Conservation (phyloP, 306 rosid genomes). For the Acacia confusa region DNA sequence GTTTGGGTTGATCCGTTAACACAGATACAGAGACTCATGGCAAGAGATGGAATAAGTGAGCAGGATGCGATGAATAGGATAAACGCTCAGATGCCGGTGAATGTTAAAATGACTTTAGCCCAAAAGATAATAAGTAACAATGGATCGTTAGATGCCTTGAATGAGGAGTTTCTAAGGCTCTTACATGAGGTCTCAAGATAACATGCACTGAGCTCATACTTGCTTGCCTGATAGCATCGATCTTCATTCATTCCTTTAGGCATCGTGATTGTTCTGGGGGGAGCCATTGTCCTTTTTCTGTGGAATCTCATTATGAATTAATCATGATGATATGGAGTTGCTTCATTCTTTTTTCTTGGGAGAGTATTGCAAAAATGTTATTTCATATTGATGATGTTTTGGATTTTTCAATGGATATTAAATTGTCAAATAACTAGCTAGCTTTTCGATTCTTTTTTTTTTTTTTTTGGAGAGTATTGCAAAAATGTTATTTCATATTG, state of each 20-base stretch:
- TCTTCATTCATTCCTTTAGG: not conserved
- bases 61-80: constrained; percentile 66
- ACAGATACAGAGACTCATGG: constrained; percentile 63
- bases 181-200: constrained; percentile 56
- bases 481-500: no score
- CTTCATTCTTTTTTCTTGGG: no score
- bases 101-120: constrained; percentile 59
- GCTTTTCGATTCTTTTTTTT: not conserved
- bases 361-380: no score
- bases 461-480: not conserved
- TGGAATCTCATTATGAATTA: no score
- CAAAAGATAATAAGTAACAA: constrained; percentile 57
- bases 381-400: no score
- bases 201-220: constrained; percentile 69
- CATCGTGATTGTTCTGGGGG: no score
- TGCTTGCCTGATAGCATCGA: constrained; percentile 61
- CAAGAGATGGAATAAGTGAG: constrained; percentile 54
- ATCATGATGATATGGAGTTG: constrained; percentile 29
- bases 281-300: no score
- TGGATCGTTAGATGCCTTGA: constrained; percentile 72
- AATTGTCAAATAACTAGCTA: no score
- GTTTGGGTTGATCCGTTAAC: constrained; percentile 89
- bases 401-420: no score
- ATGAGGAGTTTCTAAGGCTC: constrained; percentile 48
- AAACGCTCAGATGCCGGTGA: constrained; percentile 77